Percentiles rank a stretch among this genome's conserved stretches.
Conservation (phyloP, 139 green algal genomes). For the Volvox reticuliferus region DNA sequence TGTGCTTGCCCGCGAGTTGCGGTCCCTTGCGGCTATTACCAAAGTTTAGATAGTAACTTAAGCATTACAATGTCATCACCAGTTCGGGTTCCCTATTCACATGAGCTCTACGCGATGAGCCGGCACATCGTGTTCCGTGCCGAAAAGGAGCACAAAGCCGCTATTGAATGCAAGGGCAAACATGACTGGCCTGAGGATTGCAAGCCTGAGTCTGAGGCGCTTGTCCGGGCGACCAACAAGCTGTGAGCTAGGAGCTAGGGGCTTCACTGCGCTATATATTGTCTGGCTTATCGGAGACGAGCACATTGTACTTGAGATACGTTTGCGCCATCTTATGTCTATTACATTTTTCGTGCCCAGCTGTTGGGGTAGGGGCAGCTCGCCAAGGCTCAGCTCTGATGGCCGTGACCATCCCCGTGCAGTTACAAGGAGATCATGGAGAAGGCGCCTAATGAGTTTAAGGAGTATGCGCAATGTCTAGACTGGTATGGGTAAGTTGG, state of each 20-base stretch:
- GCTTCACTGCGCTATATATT: neutral
- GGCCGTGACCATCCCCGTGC: neutral
- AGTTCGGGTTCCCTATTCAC: conserved; percentile 62
- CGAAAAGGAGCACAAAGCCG: conserved; percentile 67
- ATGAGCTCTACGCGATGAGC: conserved; percentile 65
- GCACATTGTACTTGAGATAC: neutral
- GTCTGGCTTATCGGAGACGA: neutral
- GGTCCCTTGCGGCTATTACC: no score
- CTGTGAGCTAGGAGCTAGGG: conserved; percentile 48
- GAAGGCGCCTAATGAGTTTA: conserved; percentile 59
- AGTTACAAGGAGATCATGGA: conserved; percentile 69
- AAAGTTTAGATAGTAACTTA: no score
- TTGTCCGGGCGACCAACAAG: conserved; percentile 64
- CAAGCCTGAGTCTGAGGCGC: conserved; percentile 65
- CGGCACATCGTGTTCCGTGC: conserved; percentile 67
- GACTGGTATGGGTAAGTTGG: conserved; percentile 63
- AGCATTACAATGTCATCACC: conserved; percentile 22
- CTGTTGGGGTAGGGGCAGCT: no score
- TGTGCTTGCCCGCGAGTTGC: no score
- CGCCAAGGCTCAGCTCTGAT: no score
- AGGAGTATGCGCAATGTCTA: conserved; percentile 66
- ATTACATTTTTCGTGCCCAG: no score
- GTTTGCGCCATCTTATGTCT: no score
- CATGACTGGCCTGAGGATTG: conserved; percentile 70
- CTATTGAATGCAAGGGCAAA: conserved; percentile 61